Evolutionary conservation across 2,329 filamentous ascomycete genomes (phyloP), one percentile per base, ranked within the genome.

Genomic region (Ceratocystis colombiana): DNA sequence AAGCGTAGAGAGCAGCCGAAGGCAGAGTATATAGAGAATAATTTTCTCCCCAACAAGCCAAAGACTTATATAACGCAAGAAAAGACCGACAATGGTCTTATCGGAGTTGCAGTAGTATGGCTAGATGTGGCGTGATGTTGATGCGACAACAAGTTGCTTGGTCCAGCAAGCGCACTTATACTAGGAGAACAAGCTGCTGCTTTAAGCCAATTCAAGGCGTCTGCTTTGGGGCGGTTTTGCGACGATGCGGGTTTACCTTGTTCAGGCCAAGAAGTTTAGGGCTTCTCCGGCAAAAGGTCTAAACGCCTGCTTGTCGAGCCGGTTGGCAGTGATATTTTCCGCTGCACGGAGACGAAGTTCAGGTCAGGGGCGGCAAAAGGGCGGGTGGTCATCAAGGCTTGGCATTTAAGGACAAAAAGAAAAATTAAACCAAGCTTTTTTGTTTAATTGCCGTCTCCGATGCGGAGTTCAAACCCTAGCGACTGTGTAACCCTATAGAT

Each of bases 151-250:
- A 41, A 41, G 37, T 20, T 20, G 48, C 48, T 50, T 4, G 48
- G 48, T 50, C n/a, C 48, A 50, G 20, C 48, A 50, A 50, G 48
- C 48, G 48, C 48, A 50, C 48, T 50, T 50, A 50, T 12, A 50
- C 48, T 8, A 41, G 37, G 37, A 41, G 12, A 41, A 41, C 37
- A 41, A 41, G 37, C 37, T 41, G 37, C 37, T 41, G 37, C 37
- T 41, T 12, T 41, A 41, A 41, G 12, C 37, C 37, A 41, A 12
- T 41, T 50, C 7, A 20, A 41, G 15, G 37, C 22, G n/a, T 25
- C 2, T 8, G 5, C 48, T 50, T 25, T 2, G 37, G 12, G 5
- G 37, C 37, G 12, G 37, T 41, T 41, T 41, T 41, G 37, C 10
- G 10, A 37, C 33, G 8, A 37, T 37, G 33, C 33, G 33, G 10